These are phyloP conservation scores for Moricandia moricandioides DNA, from an alignment of 345 rosid species.

Conservation along the genomic window DNA sequence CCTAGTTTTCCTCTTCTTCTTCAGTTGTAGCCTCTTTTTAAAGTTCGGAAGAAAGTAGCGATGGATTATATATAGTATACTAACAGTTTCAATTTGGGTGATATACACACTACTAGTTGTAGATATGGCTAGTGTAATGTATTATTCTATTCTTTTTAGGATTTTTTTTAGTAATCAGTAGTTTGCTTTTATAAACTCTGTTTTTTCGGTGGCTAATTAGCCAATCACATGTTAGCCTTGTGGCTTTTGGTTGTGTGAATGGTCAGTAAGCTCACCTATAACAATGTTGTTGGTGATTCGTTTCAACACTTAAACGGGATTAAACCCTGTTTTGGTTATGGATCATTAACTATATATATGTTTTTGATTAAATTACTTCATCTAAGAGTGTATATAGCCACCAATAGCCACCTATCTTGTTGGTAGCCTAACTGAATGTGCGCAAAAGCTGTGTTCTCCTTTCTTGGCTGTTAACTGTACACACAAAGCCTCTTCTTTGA, in stretches of 20 bases:
- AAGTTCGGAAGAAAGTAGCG: conserved; percentile 9
- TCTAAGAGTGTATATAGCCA: conserved; percentile 6
- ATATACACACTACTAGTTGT: conserved; percentile 19
- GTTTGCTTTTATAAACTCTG: not conserved
- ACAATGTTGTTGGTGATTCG: conserved; percentile 22
- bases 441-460: conserved; percentile 13
- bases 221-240: conserved; percentile 40
- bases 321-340: conserved; percentile 28
- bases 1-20: conserved; percentile 11
- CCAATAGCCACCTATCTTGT: conserved; percentile 31
- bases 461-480: conserved; percentile 32
- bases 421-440: conserved; percentile 33
- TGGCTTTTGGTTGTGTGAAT: conserved; percentile 45
- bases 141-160: not conserved
- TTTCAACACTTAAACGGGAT: conserved; percentile 19
- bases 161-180: not conserved
- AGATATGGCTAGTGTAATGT: not conserved
- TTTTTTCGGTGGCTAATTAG: conserved; percentile 46
- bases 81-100: conserved; percentile 44
- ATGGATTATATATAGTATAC: not conserved
- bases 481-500: not conserved
- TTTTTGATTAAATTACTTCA: not conserved
- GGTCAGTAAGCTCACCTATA: conserved; percentile 62
- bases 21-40: not conserved
- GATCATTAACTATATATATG: conserved; percentile 13